phyloP scores from a whole-genome alignment of 257 asterid genomes.

The Coffea canephora region DNA sequence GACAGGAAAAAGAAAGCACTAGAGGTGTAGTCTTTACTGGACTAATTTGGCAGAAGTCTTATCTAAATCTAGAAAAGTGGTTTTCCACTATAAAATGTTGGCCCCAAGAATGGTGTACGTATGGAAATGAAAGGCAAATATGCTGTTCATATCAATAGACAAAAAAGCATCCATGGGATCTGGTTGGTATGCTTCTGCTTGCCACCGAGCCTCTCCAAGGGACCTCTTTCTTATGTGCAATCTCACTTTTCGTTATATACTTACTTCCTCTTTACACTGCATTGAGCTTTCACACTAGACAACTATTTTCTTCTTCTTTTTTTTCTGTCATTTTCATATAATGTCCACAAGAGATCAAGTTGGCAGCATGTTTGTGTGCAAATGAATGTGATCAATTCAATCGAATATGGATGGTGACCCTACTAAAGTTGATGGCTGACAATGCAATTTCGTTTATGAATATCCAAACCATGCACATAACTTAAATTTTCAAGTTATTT shows the following conservation, averaged over 20 bases:
- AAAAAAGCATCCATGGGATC: slow-evolving; percentile 56
- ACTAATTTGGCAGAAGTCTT: slow-evolving; percentile 37
- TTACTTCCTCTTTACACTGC: slow-evolving; percentile 1
- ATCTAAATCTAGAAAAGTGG: slow-evolving; percentile 46
- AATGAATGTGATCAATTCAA: background rate
- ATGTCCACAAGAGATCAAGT: background rate
- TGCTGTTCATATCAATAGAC: slow-evolving; percentile 64
- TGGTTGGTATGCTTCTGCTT: slow-evolving; percentile 57
- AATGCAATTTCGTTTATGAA: background rate
- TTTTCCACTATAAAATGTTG: slow-evolving; percentile 56
- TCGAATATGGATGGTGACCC: background rate
- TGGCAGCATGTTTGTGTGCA: background rate
- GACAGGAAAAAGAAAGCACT: slow-evolving; percentile 11
- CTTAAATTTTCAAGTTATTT: background rate
- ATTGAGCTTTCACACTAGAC: slow-evolving; percentile 13
- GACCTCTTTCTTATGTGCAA: slow-evolving; percentile 5
- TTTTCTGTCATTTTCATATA: slow-evolving; percentile 5
- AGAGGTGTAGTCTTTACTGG: slow-evolving; percentile 6
- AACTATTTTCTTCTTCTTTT: slow-evolving; percentile 20
- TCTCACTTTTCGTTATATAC: background rate
- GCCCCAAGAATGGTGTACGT: slow-evolving; percentile 18
- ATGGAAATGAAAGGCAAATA: slow-evolving; percentile 27
- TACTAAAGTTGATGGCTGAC: background rate
- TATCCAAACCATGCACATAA: background rate
- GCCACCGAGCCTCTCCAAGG: slow-evolving; percentile 37